Base-by-base conservation (phyloP, 1,284 basidiomycete species). In the Rhodotorula sp. region DNA sequence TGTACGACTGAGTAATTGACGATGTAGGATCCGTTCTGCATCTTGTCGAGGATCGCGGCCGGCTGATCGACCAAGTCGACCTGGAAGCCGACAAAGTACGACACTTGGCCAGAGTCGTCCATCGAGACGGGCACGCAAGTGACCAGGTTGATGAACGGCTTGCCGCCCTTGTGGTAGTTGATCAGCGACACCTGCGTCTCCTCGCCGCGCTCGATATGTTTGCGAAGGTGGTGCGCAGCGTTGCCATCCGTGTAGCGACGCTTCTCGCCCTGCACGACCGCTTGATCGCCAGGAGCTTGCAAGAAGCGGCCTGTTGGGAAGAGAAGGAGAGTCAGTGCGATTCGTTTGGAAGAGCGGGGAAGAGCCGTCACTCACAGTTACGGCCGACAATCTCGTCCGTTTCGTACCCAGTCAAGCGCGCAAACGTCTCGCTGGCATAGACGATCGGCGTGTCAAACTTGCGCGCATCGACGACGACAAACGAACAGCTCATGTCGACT, bases 401-500 rank as follows among this genome's bases (percentile, higher is more conserved):
- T 14, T 83, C 77, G 80, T 96, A 97, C 0, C 93, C 93, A 0
- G 93, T 97, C 68, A 97, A 84, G 30, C 84, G 82, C 77, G 84
- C 88, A 79, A 96, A 96, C 8, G 83, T 84, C 42, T 91, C 91
- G 20, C 88, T 91, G 68, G 91, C 91, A 77, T 95, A 96, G 20
- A 96, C 88, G 78, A 97, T 89, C 26, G 94, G 92, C 60, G 84
- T 83, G 78, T 97, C 93, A 73, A 87, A 86, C 65, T 89, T 84
- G 29, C 89, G 86, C 44, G 89, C 85, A 79, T 97, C 94, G 64
- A 89, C 88, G 59, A 98, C 90, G 76, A 91, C 85, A 80, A 98
- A 97, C 24, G 90, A 87, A 79, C 91, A 94, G 5, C 91, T 89
- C 71, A 95, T 83, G 80, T 98, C 95, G 55, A 98, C 91, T 0